Base-by-base conservation (phyloP, 108 stramenopile species). In the Nitzschia sp. region DNA sequence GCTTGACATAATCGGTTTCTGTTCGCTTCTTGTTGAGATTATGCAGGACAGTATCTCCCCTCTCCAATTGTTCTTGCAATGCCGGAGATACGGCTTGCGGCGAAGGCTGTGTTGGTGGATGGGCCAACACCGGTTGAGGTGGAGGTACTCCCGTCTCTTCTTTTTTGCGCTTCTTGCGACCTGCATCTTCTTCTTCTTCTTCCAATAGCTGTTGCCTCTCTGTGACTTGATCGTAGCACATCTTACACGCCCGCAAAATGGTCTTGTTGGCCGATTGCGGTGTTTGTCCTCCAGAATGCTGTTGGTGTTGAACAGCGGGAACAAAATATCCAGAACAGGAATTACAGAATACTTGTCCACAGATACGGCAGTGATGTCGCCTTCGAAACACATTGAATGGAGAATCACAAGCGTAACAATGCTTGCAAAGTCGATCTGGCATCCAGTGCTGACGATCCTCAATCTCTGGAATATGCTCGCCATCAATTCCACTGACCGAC, bases 291-390 rank as follows among this genome's bases (percentile, higher is more conserved):
- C 8, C 7, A 7, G 11, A 8, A 22, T 41, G 67, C 40, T 48
- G 68, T 17, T 57, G 56, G 0, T 48, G 64, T 75, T 46, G 55
- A n/a, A 53, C 40, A 51, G 58, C 58, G 10, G 75, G 75, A 46
- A 97, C 91, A 80, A 87, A 95, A 79, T 82, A 95, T 22, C 92
- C 86, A 51, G 85, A 86, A 69, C 98, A 98, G n/a, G 63, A 51
- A 54, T 85, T 83, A 77, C 98, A 98, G 83, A 98, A 98, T 29
- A 98, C 94, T 83, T 96, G 96, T 0, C 96, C 96, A 74, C 98
- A 98, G n/a, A 97, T 51, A 11, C 98, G 85, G 80, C 98, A 98
- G 66, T 98, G 98, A 72, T 98, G 98, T 48, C 95, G 83, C 11
- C 98, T 77, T 17, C 96, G 90, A 78, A 96, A 81, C 48, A 97